Conservation (phyloP, 1,139 yeast genomes). For the Entelexis paramagnoliae region DNA sequence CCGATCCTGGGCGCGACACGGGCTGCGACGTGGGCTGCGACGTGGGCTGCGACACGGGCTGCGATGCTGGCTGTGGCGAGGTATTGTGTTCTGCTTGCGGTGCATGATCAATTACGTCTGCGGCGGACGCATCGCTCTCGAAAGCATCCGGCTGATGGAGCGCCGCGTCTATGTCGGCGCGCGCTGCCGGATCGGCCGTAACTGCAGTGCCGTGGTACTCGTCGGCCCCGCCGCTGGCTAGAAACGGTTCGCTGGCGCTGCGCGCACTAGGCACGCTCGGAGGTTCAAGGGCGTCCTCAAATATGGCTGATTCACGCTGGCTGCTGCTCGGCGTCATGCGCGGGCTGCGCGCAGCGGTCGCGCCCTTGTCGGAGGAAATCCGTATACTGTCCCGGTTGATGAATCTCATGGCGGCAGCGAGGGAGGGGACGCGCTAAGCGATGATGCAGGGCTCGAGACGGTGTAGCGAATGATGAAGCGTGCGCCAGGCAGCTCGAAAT, state of each 20-base stretch:
- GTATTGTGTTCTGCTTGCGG: not conserved
- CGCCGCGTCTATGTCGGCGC: not conserved
- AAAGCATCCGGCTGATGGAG: not conserved
- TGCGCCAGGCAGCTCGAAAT: constrained; percentile 4
- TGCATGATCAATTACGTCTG: not conserved
- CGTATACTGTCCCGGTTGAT: not conserved
- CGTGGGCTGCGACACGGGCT: not conserved
- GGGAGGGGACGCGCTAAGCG: not conserved
- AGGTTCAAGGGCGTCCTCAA: not conserved
- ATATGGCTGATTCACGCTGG: not conserved
- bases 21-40: not conserved
- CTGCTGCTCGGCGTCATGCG: not conserved
- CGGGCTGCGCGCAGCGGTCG: not conserved
- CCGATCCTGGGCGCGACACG: not conserved
- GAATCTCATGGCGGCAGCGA: not conserved
- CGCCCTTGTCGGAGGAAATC: not conserved
- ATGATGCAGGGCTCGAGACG: not conserved
- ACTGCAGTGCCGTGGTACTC: not conserved
- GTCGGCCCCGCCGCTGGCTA: not conserved
- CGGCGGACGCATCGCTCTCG: not conserved
- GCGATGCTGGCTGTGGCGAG: not conserved
- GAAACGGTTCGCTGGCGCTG: constrained; percentile 1
- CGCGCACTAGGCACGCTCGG: not conserved
- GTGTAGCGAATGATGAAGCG: not conserved
- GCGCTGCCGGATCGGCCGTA: not conserved